Base-by-base conservation (phyloP, 352 stramenopile species). In the Pythium vanterpoolii region DNA sequence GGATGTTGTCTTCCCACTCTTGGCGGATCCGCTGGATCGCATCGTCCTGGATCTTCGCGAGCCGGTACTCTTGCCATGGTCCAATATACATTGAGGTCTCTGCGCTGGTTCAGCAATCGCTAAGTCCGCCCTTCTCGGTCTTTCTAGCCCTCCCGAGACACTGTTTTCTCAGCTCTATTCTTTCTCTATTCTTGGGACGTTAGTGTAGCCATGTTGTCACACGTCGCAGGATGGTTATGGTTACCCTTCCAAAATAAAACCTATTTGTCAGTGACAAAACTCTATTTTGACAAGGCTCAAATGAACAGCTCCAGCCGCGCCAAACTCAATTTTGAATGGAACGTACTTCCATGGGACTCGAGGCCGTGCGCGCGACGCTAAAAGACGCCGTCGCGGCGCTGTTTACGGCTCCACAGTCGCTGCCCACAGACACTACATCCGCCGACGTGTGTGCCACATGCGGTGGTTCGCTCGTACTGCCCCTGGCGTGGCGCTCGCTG, bases 21-120 rank as follows among this genome's bases (percentile, higher is more conserved):
- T 79, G 62, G 3, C 72, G 77, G 21, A 93, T 72, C 34, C 75
- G 70, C 68, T 91, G 74, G 36, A 91, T 78, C 28, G 79, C 77
- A 63, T 90, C 74, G 33, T 90, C 78, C 68, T 94, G 82, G 68
- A 94, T 82, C 72, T 92, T 90, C 21, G 85, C 82, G 46, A 92
- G 76, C 4, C 83, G 79, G 64, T 91, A 94, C 68, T 94, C 82
- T 60, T 94, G 85, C 80, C 82, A 94, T 51, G 82, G 84, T 18
- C 84, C 82, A 60, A 94, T 90, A 65, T 90, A 92, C 80, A 92
- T 94, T 66, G n/a, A 38, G 14, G 4, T 36, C 6, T 19, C 9
- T 30, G 10, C 27, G 9, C 21, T 48, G 26, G 10, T 14, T 31
- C 45, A 28, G n/a, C 2, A 52, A 27, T 11, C 27, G 6, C 31